Evolutionary conservation across 345 rosid species (phyloP).

Genomic region (Eucalyptus curtisii): DNA sequence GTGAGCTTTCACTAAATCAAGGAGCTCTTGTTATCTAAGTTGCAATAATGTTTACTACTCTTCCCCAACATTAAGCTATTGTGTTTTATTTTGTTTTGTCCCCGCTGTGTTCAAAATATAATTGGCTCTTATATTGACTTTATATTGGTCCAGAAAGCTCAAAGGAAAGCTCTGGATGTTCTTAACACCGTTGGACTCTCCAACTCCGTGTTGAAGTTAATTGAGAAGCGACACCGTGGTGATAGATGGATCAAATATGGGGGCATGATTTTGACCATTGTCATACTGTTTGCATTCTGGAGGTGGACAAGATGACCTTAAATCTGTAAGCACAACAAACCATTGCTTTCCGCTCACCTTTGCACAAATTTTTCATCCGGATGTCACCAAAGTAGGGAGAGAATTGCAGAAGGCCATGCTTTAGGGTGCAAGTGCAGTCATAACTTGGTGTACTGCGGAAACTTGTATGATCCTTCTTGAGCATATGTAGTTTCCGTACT

Average conservation of each 20-base stretch:
- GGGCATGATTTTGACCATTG: slow-evolving; percentile 58
- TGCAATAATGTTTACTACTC: neutral
- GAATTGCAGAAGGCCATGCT: neutral
- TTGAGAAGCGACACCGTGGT: slow-evolving; percentile 86
- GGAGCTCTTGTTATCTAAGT: neutral
- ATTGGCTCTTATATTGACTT: neutral
- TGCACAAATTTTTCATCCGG: neutral
- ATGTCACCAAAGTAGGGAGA: neutral
- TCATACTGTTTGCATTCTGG: slow-evolving; percentile 47
- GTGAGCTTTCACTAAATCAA: neutral
- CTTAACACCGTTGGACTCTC: slow-evolving; percentile 91
- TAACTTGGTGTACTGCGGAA: neutral
- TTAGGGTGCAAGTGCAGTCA: neutral
- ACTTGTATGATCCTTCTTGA: neutral
- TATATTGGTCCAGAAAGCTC: slow-evolving; percentile 53
- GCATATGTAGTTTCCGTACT: neutral
- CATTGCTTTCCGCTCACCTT: neutral
- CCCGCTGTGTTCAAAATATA: neutral
- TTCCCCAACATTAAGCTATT: neutral
- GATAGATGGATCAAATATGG: slow-evolving; percentile 80
- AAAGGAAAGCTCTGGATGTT: slow-evolving; percentile 83
- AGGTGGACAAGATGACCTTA: slow-evolving; percentile 38
- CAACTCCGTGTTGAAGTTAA: slow-evolving; percentile 75
- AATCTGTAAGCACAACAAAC: neutral
- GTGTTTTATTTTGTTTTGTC: neutral